Evolutionary conservation across 192 early-diverging fungal species (phyloP).

Genomic region (Kickxella alabastrina): DNA sequence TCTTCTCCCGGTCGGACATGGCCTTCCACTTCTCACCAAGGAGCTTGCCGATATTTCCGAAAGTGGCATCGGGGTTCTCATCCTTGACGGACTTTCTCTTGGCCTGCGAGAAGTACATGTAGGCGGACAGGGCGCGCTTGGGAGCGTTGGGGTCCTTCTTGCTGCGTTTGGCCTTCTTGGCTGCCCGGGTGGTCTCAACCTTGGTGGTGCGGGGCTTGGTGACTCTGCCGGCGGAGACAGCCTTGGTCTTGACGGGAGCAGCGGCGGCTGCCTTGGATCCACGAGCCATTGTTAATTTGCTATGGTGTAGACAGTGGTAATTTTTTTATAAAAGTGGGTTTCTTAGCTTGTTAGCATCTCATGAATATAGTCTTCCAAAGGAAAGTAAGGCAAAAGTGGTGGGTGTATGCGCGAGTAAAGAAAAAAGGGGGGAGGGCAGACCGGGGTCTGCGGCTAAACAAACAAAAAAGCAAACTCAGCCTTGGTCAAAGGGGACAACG

Average conservation of each 20-base stretch:
- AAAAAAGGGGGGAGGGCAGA: too few relatives aligned
- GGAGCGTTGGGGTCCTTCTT: slow-evolving; percentile 90
- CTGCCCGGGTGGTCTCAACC: not conserved
- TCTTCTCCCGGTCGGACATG: slow-evolving; percentile 54
- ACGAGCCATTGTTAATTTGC: slow-evolving; percentile 46
- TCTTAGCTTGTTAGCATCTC: too few relatives aligned
- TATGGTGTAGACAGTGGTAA: too few relatives aligned
- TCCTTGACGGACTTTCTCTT: slow-evolving; percentile 72
- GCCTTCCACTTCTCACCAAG: slow-evolving; percentile 70
- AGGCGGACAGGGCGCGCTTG: slow-evolving; percentile 88
- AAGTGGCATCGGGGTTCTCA: slow-evolving; percentile 71
- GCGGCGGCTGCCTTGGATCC: slow-evolving; percentile 16
- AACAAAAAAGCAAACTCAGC: too few relatives aligned
- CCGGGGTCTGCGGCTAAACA: too few relatives aligned
- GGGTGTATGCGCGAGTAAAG: too few relatives aligned
- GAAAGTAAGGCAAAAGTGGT: too few relatives aligned
- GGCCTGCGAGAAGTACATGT: slow-evolving; percentile 87
- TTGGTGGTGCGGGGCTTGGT: slow-evolving; percentile 44
- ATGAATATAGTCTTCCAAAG: too few relatives aligned
- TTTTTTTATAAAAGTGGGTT: too few relatives aligned
- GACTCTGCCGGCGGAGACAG: slow-evolving; percentile 7
- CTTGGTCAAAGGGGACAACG: too few relatives aligned
- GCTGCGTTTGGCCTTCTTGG: slow-evolving; percentile 36
- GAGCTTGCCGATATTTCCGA: slow-evolving; percentile 67
- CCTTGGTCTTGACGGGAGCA: slow-evolving; percentile 8